Percentiles rank a stretch among this genome's conserved stretches.
phyloP scores from a whole-genome alignment of 148 eudicot genomes.

The Pouteria glomerata region DNA sequence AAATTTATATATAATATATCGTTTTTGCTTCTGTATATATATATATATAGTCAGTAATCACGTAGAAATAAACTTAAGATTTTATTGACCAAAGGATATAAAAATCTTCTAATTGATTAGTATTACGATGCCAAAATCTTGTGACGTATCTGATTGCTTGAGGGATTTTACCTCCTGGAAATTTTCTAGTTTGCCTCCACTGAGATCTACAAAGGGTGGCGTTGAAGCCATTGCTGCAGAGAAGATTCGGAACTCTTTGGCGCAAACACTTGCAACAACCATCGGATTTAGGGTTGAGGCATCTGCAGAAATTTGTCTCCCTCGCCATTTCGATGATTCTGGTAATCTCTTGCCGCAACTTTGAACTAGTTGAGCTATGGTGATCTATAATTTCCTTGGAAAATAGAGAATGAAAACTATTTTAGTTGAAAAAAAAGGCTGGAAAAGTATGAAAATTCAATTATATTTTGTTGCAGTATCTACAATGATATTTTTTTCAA shows the following conservation, averaged over 20 bases:
- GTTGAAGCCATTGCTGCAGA: conserved; percentile 15
- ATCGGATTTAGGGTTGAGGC: conserved; percentile 7
- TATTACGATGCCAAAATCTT: too few relatives aligned
- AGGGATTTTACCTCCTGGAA: conserved; percentile 14
- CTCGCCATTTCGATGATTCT: conserved; percentile 13
- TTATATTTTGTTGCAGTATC: too few relatives aligned
- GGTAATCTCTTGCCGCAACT: conserved; percentile 15
- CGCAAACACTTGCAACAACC: conserved; percentile 21
- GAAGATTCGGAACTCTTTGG: conserved; percentile 10
- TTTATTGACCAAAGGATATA: too few relatives aligned
- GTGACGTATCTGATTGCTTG: neutral
- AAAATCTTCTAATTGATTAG: too few relatives aligned
- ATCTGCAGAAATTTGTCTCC: conserved; percentile 14
- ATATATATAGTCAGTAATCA: too few relatives aligned
- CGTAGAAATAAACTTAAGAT: too few relatives aligned
- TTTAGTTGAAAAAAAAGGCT: too few relatives aligned
- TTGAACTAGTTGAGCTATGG: conserved; percentile 7
- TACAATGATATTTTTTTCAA: too few relatives aligned
- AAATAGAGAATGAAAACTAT: too few relatives aligned
- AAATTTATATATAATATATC: too few relatives aligned
- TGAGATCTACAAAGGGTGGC: conserved; percentile 21
- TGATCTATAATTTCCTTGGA: conserved; percentile 25
- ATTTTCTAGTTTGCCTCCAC: conserved; percentile 16
- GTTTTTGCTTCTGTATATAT: too few relatives aligned
- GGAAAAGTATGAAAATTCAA: too few relatives aligned